Percentiles rank a stretch among this genome's conserved stretches.
Evolutionary conservation across 495 filamentous ascomycete genomes (phyloP).

Genomic region (Hyphodiscus hymeniophilus): DNA sequence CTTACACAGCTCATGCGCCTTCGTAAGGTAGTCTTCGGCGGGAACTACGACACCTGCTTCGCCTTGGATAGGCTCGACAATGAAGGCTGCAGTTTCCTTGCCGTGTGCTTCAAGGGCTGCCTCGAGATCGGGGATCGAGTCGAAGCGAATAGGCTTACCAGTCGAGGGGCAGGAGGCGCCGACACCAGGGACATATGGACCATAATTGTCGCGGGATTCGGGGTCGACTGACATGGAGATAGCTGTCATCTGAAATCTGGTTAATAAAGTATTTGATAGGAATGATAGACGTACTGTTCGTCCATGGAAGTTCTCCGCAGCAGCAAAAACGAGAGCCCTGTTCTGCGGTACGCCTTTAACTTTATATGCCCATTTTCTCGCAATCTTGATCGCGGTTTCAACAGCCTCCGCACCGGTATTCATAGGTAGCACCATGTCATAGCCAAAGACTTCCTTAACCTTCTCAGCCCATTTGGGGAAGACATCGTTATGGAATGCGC

Average conservation of each 20-base stretch:
- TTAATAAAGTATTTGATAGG: slow-evolving; percentile 12
- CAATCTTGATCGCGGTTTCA: slow-evolving; percentile 95
- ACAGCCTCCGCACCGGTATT: slow-evolving; percentile 99
- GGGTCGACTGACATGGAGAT: slow-evolving; percentile 93
- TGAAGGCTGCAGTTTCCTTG: slow-evolving; percentile 79
- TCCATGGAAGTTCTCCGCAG: slow-evolving; percentile 91
- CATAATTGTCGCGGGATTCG: slow-evolving; percentile 94
- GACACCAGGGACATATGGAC: slow-evolving; percentile 85
- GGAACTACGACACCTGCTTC: slow-evolving; percentile 97
- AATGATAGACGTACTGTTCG: slow-evolving; percentile 60
- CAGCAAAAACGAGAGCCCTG: slow-evolving; percentile 78
- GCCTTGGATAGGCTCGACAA: slow-evolving; percentile 96
- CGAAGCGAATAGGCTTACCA: slow-evolving; percentile 70
- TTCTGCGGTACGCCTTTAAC: slow-evolving; percentile 82
- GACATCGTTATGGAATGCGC: slow-evolving; percentile 98
- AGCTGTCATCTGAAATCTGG: slow-evolving; percentile 66
- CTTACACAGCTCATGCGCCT: slow-evolving; percentile 79
- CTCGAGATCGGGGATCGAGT: slow-evolving; percentile 73
- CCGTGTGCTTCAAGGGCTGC: slow-evolving; percentile 74
- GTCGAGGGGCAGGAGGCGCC: slow-evolving; percentile 74
- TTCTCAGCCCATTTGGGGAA: slow-evolving; percentile 95
- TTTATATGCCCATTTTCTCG: slow-evolving; percentile 98
- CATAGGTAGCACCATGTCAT: slow-evolving; percentile 99
- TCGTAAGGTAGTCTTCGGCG: slow-evolving; percentile 75
- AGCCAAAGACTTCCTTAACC: slow-evolving; percentile 78